These are phyloP conservation scores for Sorghum bicolor DNA, from an alignment of 176 grass and related monocot genomes.

Conservation along the genomic window Sorghum_bicolor_NCBIv3 NC_012870.2:25881501-25882000, in stretches of 20 bases:
- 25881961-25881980: conserved; percentile 89
- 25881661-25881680: neutral
- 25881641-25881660: neutral
- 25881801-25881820: neutral
- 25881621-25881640: neutral
- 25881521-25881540: neutral
- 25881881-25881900: conserved; percentile 1
- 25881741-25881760: neutral
- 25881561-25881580: neutral
- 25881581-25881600: neutral
- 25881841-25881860: neutral
- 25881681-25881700: neutral
- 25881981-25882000: conserved; percentile 85
- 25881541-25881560: neutral
- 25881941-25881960: conserved; percentile 71
- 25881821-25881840: neutral
- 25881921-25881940: neutral
- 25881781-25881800: neutral
- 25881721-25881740: neutral
- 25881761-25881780: neutral
- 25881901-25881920: neutral
- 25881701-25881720: neutral
- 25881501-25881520: neutral
- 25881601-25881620: neutral
- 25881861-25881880: neutral